Evolutionary conservation across 306 rosid genomes (phyloP), one percentile per base, ranked within the genome.

Genomic region (Prunus mongolica): DNA sequence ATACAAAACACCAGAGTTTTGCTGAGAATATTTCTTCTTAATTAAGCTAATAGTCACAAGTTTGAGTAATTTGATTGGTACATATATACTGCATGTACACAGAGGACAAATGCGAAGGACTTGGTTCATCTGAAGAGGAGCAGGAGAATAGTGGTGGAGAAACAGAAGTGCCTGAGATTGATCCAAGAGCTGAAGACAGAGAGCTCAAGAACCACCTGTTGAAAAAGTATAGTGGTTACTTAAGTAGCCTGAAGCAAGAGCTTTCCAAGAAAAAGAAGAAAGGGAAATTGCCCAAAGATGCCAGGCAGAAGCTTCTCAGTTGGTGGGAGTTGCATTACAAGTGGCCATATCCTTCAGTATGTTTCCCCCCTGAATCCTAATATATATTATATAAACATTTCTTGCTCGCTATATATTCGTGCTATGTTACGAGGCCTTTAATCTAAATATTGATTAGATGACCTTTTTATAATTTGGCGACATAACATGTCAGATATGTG

Each of bases 291-390:
- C 99, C 99, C 27, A 96, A 96, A 91, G 99, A 96, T 52, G 99
- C 99, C 19, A 89, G 99, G 79, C 98, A 92, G 49, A 92, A 96
- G 82, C 93, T 96, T 11, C 99, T 96, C 38, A 90, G 80, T 56
- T 96, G 98, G 99, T 96, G 99, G 99, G 99, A 96, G 70, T 82
- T 92, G 12, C 99, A 96, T 81, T 96, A 92, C 87, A 96, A 92
- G 80, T 96, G 99, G 99, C 99, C 99, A 4, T 96, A 96, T 76
- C 99, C 99, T 78, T 96, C 98, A 69, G 99, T 95, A 88, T 44
- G 80, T 41, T 20, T 44, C 12, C n/a, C 13, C 1, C 5, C 54
- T 60, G 7, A 38, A 38, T 38, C 44, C 44, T 6, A 34, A 34
- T 38, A 38, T 38, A 38, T 0, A 38, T 38, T 38, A 38, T 6